Base-by-base conservation (phyloP, 768 basidiomycete genomes). In the Clathrus columnatus region DNA sequence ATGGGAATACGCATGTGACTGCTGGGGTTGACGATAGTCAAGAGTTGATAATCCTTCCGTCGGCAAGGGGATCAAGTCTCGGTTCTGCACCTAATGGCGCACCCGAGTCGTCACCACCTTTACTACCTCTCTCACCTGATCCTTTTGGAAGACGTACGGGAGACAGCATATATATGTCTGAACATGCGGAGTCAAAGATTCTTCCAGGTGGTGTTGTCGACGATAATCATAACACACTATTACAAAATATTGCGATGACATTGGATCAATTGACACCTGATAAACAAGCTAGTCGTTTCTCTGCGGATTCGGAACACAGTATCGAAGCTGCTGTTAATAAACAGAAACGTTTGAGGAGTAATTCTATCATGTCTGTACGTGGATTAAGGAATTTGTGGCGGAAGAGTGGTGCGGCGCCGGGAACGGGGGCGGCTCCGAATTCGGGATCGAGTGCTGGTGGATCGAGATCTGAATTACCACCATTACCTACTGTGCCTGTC, bases 81-180 rank as follows among this genome's bases (percentile, higher is more conserved):
- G 63, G 69, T 27, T 64, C 68, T 18, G 60, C 69, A 23, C 59
- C 66, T 53, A 61, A 64, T 27, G 60, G 29, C 52, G 62, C 64
- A 51, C 45, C 61, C 61, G 45, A 61, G 27, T 58, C 70, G 7
- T 74, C 73, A 42, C 82, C 83, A 1, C 84, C 85, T 20, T 63
- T 84, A n/a, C 85, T 90, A 54, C 89, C 89, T 36, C 72, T 89
- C n/a, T 86, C 87, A 8, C 85, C 88, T 7, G 88, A 91, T 69
- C 88, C 88, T 24, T 90, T 91, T 63, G 82, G 84, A 17, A 42
- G 41, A 21, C 51, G 48, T 42, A 14, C 48, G 4, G 46, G 41
- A 26, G 54, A 55, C 7, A 61, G 64, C 20, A 65, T 64, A 0
- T 68, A 67, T 10, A 70, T 72, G 17, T 66, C 72, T 26, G 68